A percentile compares a stretch with the other conserved stretches of the same genome.
phyloP scores from a whole-genome alignment of 768 basidiomycete genomes.

The Kwoniella sp. region DNA sequence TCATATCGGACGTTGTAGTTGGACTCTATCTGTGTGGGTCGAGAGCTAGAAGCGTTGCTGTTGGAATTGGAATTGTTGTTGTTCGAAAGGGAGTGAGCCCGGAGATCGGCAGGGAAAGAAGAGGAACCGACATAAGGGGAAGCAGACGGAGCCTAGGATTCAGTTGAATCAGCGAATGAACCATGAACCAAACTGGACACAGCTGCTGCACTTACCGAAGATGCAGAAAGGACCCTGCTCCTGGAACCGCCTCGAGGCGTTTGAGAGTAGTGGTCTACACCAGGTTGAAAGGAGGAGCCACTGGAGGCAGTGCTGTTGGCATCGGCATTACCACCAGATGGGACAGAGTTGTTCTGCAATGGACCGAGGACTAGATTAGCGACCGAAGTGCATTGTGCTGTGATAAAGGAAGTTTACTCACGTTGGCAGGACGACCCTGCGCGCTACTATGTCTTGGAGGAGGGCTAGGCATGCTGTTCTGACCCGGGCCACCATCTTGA shows the following conservation, averaged over 20 bases:
- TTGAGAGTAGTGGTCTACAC: constrained; percentile 12
- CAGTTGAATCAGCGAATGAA: neutral
- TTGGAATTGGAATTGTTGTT: constrained; percentile 2
- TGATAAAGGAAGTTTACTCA: constrained; percentile 17
- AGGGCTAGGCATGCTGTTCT: constrained; percentile 13
- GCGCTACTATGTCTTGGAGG: constrained; percentile 21
- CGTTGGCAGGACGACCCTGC: constrained; percentile 15
- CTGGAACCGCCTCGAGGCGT: constrained; percentile 10
- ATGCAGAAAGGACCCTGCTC: constrained; percentile 34
- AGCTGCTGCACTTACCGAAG: constrained; percentile 27
- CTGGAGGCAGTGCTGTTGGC: constrained; percentile 10
- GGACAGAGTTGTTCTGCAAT: constrained; percentile 5
- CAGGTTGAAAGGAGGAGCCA: constrained; percentile 16
- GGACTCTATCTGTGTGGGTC: constrained; percentile 17
- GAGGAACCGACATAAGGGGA: constrained; percentile 38
- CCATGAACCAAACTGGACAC: neutral
- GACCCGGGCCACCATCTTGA: constrained; percentile 9
- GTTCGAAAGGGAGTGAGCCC: constrained; percentile 29
- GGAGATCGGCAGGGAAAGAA: constrained; percentile 27
- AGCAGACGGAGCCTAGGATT: constrained; percentile 32
- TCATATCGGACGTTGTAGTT: constrained; percentile 30
- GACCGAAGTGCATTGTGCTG: no score
- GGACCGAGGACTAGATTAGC: no score
- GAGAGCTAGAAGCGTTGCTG: neutral
- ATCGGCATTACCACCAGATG: neutral